phyloP scores from a whole-genome alignment of 352 stramenopile genomes.

The Globisporangium sylvaticum region DNA sequence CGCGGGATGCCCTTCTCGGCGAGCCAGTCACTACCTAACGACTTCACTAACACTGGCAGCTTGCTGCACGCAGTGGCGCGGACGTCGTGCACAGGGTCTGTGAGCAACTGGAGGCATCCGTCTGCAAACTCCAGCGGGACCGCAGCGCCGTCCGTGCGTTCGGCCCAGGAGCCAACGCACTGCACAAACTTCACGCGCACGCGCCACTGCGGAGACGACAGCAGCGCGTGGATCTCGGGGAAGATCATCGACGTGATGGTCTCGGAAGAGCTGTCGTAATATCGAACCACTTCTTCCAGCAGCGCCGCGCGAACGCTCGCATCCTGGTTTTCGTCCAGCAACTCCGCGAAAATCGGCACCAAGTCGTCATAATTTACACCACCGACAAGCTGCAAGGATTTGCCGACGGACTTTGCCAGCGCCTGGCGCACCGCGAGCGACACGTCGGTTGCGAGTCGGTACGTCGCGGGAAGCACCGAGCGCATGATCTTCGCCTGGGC shows the following conservation, averaged over 20 bases:
- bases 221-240: conserved; percentile 60
- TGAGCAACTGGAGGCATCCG: conserved; percentile 60
- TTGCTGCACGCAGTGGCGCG: conserved; percentile 58
- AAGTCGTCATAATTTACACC: conserved; percentile 75
- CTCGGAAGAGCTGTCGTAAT: conserved; percentile 66
- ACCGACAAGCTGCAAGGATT: conserved; percentile 65
- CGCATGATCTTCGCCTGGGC: conserved; percentile 78
- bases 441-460: conserved; percentile 70
- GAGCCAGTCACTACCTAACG: conserved; percentile 77
- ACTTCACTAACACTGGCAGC: conserved; percentile 58
- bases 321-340: conserved; percentile 80
- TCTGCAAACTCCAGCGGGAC: conserved; percentile 70
- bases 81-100: conserved; percentile 71
- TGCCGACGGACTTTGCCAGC: conserved; percentile 71
- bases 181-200: conserved; percentile 85
- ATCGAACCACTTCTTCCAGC: conserved; percentile 76
- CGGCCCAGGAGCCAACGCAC: conserved; percentile 77
- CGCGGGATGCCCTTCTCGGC: conserved; percentile 58
- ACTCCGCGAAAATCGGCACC: conserved; percentile 79
- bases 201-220: conserved; percentile 71
- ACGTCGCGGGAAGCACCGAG: conserved; percentile 75
- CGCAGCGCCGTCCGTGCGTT: conserved; percentile 49
- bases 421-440: conserved; percentile 72
- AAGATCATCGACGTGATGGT: conserved; percentile 68
- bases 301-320: conserved; percentile 71